Base-by-base conservation (phyloP, 2,329 filamentous ascomycete species). In the Fusarium equiseti region DNA sequence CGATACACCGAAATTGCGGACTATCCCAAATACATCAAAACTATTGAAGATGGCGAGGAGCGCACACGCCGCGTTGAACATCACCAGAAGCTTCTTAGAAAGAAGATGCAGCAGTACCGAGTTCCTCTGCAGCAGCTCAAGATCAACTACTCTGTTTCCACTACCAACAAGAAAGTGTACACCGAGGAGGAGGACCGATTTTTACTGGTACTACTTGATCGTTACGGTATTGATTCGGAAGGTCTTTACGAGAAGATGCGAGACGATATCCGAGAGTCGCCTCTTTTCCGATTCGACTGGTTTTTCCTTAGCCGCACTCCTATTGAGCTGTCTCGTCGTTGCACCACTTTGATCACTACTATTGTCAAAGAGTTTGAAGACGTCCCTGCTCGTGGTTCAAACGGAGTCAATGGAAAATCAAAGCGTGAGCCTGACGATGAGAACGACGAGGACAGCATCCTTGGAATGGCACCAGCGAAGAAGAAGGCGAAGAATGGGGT, bases 131-230 rank as follows among this genome's bases (percentile, higher is more conserved):
- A 99, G 80, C 96, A 99, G 81, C 90, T 99, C 77, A 97, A 97
- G 85, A 94, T 99, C 84, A 98, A 97, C 83, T 99, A 99, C 82
- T 97, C 95, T 0, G 96, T 99, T 29, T 97, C 94, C 9, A 99
- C 96, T 4, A 99, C 97, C 12, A 99, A 99, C 88, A 99, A 99
- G 85, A 99, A 99, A 84, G 95, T 99, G 2, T 99, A 99, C 79
- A 98, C 95, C 0, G 97, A 99, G 79, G 96, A 99, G 78, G 96
- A 99, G 80, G 96, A 99, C 78, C 90, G 96, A 6, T 99, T 99
- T 82, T 82, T 99, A 55, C 87, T 99, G 35, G 95, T 99, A 52
- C 91, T 98, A 82, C 87, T 99, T 8, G 94, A 99, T 82, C 93
- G 91, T 80, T 92, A 94, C 75, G 96, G 97, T 9, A 90, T 99